phyloP scores from a whole-genome alignment of 306 rosid species.

The Cucumis hystrix region DNA sequence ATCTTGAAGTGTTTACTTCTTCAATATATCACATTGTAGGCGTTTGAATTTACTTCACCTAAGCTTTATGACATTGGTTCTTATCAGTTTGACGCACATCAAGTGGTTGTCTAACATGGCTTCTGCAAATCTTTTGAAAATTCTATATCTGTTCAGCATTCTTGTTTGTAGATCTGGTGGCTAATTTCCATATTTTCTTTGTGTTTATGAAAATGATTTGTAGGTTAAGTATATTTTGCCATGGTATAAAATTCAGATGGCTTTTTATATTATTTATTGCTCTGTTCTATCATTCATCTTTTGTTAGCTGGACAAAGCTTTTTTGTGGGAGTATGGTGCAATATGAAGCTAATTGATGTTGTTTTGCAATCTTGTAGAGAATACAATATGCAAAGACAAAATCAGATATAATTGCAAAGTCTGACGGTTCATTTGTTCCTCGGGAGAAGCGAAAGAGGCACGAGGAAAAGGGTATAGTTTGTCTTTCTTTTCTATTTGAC shows the following conservation, averaged over 20 bases:
- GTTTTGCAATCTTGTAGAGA: constrained; percentile 34
- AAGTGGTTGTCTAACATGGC: not conserved
- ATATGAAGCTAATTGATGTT: not conserved
- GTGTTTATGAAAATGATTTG: not conserved
- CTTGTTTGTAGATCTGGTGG: not conserved
- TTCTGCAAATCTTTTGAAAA: not conserved
- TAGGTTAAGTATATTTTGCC: not conserved
- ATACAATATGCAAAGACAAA: constrained; percentile 87
- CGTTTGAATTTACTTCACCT: not conserved
- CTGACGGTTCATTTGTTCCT: constrained; percentile 81
- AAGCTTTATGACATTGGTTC: not conserved
- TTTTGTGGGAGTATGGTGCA: not conserved
- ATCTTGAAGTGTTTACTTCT: not conserved
- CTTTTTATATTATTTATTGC: not conserved
- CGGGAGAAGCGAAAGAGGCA: constrained; percentile 80
- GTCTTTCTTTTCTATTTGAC: not conserved
- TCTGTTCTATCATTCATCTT: not conserved
- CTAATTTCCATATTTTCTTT: not conserved
- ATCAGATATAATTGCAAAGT: constrained; percentile 71
- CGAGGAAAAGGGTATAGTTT: constrained; percentile 59
- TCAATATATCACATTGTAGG: not conserved
- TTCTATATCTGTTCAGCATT: not conserved
- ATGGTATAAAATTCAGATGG: not conserved
- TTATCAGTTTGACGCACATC: not conserved
- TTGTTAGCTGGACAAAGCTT: not conserved